phyloP scores from a whole-genome alignment of 1,139 yeast genomes.

The Groenewaldozyma sp. region DNA sequence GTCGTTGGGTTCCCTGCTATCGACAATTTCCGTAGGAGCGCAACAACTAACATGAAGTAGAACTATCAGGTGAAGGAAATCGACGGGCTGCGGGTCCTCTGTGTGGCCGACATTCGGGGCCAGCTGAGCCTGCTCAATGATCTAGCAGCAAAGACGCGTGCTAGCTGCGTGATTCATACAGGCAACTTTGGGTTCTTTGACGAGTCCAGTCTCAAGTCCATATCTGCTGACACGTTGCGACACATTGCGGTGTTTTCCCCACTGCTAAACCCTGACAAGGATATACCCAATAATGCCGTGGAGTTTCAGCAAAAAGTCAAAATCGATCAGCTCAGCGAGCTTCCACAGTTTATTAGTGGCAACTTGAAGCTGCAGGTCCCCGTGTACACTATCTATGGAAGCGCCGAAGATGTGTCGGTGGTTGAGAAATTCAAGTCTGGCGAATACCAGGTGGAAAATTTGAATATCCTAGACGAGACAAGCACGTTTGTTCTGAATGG shows the following conservation, averaged over 20 bases:
- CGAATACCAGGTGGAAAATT: conserved; percentile 44
- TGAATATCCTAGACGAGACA: conserved; percentile 53
- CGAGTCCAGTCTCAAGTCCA: conserved; percentile 9
- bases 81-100: conserved; percentile 37
- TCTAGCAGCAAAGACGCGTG: conserved; percentile 38
- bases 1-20: too few relatives aligned
- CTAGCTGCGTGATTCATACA: conserved; percentile 54
- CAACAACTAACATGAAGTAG: too few relatives aligned
- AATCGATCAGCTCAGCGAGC: conserved; percentile 42
- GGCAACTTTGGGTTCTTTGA: conserved; percentile 79
- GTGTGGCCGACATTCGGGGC: conserved; percentile 49
- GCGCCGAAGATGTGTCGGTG: conserved; percentile 63
- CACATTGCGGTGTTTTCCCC: conserved; percentile 66
- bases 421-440: conserved; percentile 53
- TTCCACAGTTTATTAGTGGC: conserved; percentile 45
- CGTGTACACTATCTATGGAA: conserved; percentile 68
- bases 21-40: too few relatives aligned
- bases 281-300: conserved; percentile 31
- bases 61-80: conserved; percentile 8
- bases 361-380: conserved; percentile 44
- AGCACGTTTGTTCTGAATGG: conserved; percentile 29
- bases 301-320: conserved; percentile 33
- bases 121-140: conserved; percentile 39
- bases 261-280: conserved; percentile 39
- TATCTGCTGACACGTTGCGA: conserved; percentile 30